Conservation (phyloP, 805 yeast genomes). For the Spathaspora hagerdaliae region DNA sequence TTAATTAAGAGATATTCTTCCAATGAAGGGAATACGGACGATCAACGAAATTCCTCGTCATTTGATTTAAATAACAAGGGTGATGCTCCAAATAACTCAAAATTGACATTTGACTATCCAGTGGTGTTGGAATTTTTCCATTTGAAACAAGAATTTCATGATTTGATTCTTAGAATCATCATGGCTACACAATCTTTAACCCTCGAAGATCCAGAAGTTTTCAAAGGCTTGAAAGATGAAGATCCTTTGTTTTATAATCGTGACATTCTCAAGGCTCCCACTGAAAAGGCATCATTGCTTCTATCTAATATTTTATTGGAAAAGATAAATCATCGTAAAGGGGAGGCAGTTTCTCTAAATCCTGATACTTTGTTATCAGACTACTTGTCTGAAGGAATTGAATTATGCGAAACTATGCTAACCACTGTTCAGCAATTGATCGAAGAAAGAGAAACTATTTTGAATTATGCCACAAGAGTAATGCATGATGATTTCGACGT, state of each 20-base stretch:
- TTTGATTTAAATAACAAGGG: slow-evolving; percentile 5
- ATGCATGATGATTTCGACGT: slow-evolving; percentile 71
- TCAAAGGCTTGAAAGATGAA: slow-evolving; percentile 57
- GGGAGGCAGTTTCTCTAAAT: slow-evolving; percentile 32
- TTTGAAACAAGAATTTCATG: slow-evolving; percentile 68
- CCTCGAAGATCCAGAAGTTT: slow-evolving; percentile 70
- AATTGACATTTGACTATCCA: slow-evolving; percentile 45
- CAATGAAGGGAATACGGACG: slow-evolving; percentile 12
- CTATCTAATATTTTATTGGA: slow-evolving; percentile 45
- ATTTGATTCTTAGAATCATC: slow-evolving; percentile 51
- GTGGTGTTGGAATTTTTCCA: slow-evolving; percentile 67
- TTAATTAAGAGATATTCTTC: slow-evolving; percentile 31
- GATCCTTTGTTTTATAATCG: slow-evolving; percentile 42
- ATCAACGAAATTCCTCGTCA: slow-evolving; percentile 4
- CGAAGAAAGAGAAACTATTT: slow-evolving; percentile 65
- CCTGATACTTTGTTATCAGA: slow-evolving; percentile 37
- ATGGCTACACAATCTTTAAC: slow-evolving; percentile 70
- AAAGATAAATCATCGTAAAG: slow-evolving; percentile 34
- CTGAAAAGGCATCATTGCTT: slow-evolving; percentile 47
- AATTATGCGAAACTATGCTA: slow-evolving; percentile 31
- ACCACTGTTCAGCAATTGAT: slow-evolving; percentile 52
- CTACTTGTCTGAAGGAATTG: slow-evolving; percentile 32
- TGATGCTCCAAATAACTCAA: slow-evolving; percentile 12
- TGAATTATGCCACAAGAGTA: slow-evolving; percentile 71
- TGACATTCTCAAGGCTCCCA: slow-evolving; percentile 33